A percentile compares a stretch with the other conserved stretches of the same genome.
phyloP scores from a whole-genome alignment of 1,284 basidiomycete genomes.

The Cryptococcus sp. region DNA sequence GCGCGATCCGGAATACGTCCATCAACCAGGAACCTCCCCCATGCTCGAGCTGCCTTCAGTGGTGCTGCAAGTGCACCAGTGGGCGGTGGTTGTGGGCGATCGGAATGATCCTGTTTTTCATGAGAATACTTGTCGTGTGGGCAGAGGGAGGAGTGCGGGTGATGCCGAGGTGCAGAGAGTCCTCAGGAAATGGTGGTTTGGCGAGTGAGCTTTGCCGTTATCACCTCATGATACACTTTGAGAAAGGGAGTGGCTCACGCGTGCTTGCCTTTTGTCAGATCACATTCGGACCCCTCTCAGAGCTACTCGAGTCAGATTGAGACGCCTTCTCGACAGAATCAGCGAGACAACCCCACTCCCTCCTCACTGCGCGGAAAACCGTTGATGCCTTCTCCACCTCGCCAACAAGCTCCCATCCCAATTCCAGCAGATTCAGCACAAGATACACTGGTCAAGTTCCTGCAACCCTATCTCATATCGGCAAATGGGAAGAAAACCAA shows the following conservation, averaged over 20 bases:
- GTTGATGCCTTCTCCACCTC: slow-evolving; percentile 1
- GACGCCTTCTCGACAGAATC: slow-evolving; percentile 8
- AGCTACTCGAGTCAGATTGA: slow-evolving; percentile 8
- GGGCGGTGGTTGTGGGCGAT: slow-evolving; percentile 28
- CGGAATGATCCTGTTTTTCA: slow-evolving; percentile 29
- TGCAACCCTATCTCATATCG: slow-evolving; percentile 20
- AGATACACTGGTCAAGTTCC: slow-evolving; percentile 3
- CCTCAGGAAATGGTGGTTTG: slow-evolving; percentile 42
- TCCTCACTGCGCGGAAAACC: background rate
- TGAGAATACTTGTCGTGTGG: slow-evolving; percentile 16
- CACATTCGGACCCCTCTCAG: slow-evolving; percentile 18
- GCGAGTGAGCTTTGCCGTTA: slow-evolving; percentile 27
- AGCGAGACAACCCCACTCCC: background rate
- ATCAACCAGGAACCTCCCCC: background rate
- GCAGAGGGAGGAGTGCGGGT: slow-evolving; percentile 9
- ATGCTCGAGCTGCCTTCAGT: slow-evolving; percentile 23
- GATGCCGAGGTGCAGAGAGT: slow-evolving; percentile 24
- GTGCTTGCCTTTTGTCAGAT: slow-evolving; percentile 5
- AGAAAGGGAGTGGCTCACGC: background rate
- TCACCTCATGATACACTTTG: background rate
- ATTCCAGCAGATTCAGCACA: background rate
- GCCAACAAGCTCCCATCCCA: background rate
- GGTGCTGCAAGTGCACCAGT: slow-evolving; percentile 29
- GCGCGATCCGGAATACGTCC: background rate
- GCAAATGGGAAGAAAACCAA: slow-evolving; percentile 14